These are phyloP conservation scores for Diaporthe velutina DNA, from an alignment of 2,329 filamentous ascomycete genomes.

Conservation along the genomic window DNA sequence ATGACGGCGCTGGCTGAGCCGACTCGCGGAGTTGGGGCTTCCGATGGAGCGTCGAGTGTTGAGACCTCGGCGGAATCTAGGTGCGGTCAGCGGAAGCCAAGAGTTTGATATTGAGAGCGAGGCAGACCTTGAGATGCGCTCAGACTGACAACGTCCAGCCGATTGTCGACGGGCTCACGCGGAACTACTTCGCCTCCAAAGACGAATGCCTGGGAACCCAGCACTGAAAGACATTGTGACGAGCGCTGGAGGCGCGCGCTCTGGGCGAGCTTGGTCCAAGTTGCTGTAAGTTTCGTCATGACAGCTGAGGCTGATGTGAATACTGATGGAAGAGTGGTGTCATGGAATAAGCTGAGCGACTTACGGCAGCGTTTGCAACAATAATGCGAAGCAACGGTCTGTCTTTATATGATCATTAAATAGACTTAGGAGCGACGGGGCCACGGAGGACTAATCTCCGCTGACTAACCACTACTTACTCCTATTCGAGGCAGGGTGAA, in stretches of 20 bases:
- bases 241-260: constrained; percentile 14
- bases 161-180: background rate
- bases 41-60: background rate
- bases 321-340: background rate
- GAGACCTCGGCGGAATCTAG: background rate
- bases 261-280: background rate
- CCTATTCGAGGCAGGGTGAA: too few relatives aligned
- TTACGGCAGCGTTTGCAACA: rapidly evolving
- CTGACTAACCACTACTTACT: background rate
- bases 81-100: background rate
- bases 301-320: background rate
- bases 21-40: background rate
- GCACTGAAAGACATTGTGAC: constrained; percentile 2
- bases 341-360: too few relatives aligned
- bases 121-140: background rate
- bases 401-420: background rate
- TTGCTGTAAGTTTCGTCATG: constrained; percentile 2
- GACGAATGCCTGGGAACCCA: background rate
- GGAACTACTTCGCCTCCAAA: constrained; percentile 14
- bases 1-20: constrained; percentile 7
- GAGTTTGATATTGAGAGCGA: background rate
- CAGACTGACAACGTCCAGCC: background rate
- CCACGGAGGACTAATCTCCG: background rate
- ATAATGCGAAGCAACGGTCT: background rate
- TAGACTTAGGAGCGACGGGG: too few relatives aligned